phyloP scores from a whole-genome alignment of 345 rosid genomes.

The Rhodamnia argentea region DNA sequence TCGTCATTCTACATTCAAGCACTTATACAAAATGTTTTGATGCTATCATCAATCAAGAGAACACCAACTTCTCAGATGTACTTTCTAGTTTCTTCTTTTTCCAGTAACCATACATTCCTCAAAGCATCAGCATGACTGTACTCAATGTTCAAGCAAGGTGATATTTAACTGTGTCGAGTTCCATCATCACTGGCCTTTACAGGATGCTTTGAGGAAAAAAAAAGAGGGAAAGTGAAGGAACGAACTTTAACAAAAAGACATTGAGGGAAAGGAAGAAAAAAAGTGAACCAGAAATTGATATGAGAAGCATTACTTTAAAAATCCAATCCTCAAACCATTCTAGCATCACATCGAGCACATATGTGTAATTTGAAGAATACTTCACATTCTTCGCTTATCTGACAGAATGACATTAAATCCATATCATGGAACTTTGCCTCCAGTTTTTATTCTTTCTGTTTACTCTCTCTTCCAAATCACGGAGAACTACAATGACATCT shows the following conservation, averaged over 20 bases:
- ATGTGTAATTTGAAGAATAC: background rate
- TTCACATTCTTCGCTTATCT: background rate
- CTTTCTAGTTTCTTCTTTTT: background rate
- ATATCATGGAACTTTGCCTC: background rate
- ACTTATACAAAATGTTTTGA: background rate
- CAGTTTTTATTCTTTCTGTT: background rate
- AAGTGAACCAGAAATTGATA: background rate
- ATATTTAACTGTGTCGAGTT: background rate
- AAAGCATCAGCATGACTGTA: background rate
- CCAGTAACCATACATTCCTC: background rate
- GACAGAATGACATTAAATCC: background rate
- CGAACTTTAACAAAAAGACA: background rate
- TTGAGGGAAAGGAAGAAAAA: background rate
- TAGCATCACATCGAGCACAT: background rate
- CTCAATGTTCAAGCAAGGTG: background rate
- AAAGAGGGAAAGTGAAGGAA: background rate
- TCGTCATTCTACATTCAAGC: background rate
- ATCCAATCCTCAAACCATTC: background rate
- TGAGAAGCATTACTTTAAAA: background rate
- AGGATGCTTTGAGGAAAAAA: background rate
- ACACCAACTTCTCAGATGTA: background rate
- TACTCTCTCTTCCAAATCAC: background rate
- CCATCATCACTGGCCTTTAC: background rate
- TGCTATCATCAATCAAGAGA: background rate
- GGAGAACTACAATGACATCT: background rate